Conservation (phyloP, 2,329 filamentous ascomycete species). For the Xylaria sp. region DNA sequence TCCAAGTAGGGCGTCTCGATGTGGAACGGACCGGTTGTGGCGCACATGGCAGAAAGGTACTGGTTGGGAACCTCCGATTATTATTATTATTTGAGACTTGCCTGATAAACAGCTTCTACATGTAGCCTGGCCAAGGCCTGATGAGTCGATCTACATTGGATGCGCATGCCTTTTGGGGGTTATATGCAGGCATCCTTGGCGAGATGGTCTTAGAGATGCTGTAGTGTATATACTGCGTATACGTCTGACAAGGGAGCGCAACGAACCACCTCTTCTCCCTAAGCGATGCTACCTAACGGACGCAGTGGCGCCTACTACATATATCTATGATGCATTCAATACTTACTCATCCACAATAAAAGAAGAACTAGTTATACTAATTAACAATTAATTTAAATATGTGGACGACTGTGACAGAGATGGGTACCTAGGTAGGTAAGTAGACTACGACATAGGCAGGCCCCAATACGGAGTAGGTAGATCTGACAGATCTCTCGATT, state of each 20-base stretch:
- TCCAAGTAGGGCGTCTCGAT: conserved; percentile 1
- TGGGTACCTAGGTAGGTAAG: background rate
- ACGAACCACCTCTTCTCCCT: background rate
- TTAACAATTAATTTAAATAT: no score
- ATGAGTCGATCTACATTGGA: conserved; percentile 1
- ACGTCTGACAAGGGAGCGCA: conserved; percentile 23
- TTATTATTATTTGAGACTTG: conserved; percentile 16
- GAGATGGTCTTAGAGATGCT: conserved; percentile 17
- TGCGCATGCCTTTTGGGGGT: background rate
- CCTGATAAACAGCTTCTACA: conserved; percentile 14
- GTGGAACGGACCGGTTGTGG: conserved; percentile 27
- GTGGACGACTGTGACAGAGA: no score
- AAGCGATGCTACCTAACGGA: background rate
- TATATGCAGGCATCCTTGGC: conserved; percentile 7
- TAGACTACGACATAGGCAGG: background rate
- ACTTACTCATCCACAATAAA: background rate
- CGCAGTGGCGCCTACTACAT: background rate
- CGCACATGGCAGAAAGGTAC: conserved; percentile 2
- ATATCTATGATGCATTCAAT: background rate
- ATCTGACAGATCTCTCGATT: conserved; percentile 2
- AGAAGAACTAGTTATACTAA: background rate
- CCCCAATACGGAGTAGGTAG: no score
- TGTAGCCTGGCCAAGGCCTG: conserved; percentile 4
- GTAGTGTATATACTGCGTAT: background rate
- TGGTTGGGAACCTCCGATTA: conserved; percentile 9